phyloP scores from a whole-genome alignment of 2,329 filamentous ascomycete species.

The Apiospora pterosperma region DNA sequence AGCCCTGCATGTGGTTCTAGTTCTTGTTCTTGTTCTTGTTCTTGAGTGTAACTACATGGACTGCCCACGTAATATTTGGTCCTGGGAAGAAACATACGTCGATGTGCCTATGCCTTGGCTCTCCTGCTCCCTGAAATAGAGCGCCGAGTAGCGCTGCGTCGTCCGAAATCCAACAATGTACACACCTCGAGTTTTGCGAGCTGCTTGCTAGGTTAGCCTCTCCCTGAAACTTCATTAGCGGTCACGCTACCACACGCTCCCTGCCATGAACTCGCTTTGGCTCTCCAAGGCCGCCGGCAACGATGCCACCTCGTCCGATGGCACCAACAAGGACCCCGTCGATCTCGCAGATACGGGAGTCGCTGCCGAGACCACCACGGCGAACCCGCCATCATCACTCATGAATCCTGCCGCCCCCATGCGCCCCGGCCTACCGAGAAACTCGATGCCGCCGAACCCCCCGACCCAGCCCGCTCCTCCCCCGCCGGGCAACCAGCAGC shows the following conservation, averaged over 20 bases:
- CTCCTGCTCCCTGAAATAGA: neutral
- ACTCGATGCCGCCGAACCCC: constrained; percentile 24
- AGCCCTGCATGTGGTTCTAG: neutral
- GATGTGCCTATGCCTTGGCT: too few relatives aligned
- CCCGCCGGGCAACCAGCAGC: constrained; percentile 21
- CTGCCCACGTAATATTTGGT: neutral
- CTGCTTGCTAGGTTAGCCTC: neutral
- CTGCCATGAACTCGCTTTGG: constrained; percentile 44
- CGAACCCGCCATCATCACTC: constrained; percentile 12
- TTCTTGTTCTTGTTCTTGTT: too few relatives aligned
- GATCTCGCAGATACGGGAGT: constrained; percentile 27
- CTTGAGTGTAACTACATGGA: neutral
- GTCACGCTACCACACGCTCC: neutral
- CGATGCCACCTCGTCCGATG: constrained; percentile 21
- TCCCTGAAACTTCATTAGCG: neutral
- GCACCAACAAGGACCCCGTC: constrained; percentile 19
- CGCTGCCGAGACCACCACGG: constrained; percentile 24
- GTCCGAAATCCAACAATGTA: neutral
- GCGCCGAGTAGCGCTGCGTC: neutral
- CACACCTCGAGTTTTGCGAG: neutral
- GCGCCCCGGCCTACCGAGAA: constrained; percentile 27
- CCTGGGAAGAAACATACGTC: neutral
- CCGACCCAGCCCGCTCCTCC: constrained; percentile 23
- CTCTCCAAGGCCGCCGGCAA: constrained; percentile 30
- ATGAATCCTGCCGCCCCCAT: constrained; percentile 8